These are phyloP conservation scores for Stemphylium vesicarium DNA, from an alignment of 2,329 filamentous ascomycete genomes.

Conservation along the genomic window DNA sequence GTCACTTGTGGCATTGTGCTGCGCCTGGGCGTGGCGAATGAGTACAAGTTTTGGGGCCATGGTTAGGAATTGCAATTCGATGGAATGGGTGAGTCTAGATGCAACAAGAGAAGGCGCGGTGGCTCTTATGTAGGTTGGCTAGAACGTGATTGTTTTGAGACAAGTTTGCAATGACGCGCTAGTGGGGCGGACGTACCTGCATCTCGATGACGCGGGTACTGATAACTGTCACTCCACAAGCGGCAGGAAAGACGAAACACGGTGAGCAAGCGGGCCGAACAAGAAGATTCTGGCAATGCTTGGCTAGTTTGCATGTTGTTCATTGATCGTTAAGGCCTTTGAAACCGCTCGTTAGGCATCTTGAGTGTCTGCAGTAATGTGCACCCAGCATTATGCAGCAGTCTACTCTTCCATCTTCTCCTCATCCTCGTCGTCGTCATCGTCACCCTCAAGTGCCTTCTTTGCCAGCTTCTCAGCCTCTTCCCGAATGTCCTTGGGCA, in stretches of 20 bases:
- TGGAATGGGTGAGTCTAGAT: not conserved
- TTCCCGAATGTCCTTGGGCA: constrained; percentile 86
- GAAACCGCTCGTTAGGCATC: constrained; percentile 34
- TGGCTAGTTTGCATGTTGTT: constrained; percentile 9
- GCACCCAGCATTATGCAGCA: not conserved
- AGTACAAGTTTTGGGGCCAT: constrained; percentile 56
- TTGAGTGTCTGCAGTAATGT: constrained; percentile 33
- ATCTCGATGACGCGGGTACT: constrained; percentile 21
- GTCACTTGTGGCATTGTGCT: constrained; percentile 53
- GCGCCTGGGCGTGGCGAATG: constrained; percentile 54
- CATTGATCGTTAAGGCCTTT: constrained; percentile 23
- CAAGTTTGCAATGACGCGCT: constrained; percentile 19
- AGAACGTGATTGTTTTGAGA: not conserved
- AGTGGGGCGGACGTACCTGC: constrained; percentile 23
- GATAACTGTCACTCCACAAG: constrained; percentile 3
- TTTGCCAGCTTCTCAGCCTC: constrained; percentile 94
- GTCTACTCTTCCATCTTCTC: constrained; percentile 84
- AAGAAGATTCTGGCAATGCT: constrained; percentile 1
- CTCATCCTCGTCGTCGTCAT: constrained; percentile 71
- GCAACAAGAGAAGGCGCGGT: not conserved
- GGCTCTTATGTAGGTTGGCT: constrained; percentile 2
- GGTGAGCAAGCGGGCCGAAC: constrained; percentile 1
- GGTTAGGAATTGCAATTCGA: not conserved
- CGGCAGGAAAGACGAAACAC: constrained; percentile 3
- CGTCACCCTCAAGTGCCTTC: constrained; percentile 85